These are phyloP conservation scores for Ophiostoma montium DNA, from an alignment of 2,329 filamentous ascomycete species.

Conservation along the genomic window DNA sequence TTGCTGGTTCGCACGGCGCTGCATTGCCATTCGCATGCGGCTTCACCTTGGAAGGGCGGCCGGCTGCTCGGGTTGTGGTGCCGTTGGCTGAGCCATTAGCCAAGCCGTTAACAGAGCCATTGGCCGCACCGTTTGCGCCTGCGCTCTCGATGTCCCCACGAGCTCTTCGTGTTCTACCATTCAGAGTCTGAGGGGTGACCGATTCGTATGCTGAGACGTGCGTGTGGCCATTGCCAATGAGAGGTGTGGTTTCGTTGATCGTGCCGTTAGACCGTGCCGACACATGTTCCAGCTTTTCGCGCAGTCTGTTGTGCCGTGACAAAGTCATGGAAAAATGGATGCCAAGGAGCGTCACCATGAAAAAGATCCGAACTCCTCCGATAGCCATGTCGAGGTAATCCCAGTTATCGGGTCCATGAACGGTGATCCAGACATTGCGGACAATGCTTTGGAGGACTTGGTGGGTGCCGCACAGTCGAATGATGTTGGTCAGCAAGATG, in stretches of 20 bases:
- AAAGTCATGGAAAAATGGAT: constrained; percentile 40
- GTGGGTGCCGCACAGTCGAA: constrained; percentile 47
- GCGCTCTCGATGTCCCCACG: neutral
- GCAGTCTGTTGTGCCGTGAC: constrained; percentile 24
- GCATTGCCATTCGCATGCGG: neutral
- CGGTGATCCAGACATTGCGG: constrained; percentile 26
- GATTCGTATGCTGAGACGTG: neutral
- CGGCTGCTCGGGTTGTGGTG: constrained; percentile 11
- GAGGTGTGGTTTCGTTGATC: constrained; percentile 42
- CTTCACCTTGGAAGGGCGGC: constrained; percentile 9
- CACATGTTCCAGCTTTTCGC: constrained; percentile 27
- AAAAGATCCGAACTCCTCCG: constrained; percentile 29
- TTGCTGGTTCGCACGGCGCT: neutral
- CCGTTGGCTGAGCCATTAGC: constrained; percentile 32
- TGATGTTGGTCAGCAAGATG: constrained; percentile 54
- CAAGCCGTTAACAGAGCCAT: constrained; percentile 16
- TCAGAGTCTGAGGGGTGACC: constrained; percentile 14
- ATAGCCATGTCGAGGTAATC: constrained; percentile 52
- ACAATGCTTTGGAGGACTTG: constrained; percentile 18
- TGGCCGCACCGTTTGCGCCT: neutral
- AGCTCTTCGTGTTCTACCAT: neutral
- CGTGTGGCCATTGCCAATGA: constrained; percentile 34
- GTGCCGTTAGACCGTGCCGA: constrained; percentile 10
- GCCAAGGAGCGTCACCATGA: constrained; percentile 32
- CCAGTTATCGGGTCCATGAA: constrained; percentile 29